Evolutionary conservation across 805 yeast species (phyloP).

Genomic region (Cyberlindnera xylosilytica): DNA sequence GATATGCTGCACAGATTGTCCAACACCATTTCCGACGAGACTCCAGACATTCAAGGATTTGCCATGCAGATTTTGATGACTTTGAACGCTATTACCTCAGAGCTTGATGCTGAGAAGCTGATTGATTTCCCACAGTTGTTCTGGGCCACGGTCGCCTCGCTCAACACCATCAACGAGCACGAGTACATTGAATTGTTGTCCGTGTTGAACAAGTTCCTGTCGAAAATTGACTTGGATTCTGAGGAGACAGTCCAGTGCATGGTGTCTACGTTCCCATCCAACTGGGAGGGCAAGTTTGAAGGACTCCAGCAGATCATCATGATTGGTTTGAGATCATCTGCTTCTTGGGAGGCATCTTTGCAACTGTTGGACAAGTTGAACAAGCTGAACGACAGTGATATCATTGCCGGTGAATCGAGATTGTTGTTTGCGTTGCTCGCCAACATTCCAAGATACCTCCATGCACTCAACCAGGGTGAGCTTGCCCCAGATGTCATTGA

Average conservation of each 20-base stretch:
- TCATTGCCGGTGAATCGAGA: conserved; percentile 71
- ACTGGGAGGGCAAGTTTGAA: conserved; percentile 93
- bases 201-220: conserved; percentile 74
- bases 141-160: conserved; percentile 92
- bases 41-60: conserved; percentile 90
- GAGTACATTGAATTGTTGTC: conserved; percentile 89
- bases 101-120: conserved; percentile 70
- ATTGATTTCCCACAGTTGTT: conserved; percentile 89
- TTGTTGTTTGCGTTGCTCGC: conserved; percentile 70
- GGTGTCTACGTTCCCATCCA: conserved; percentile 84
- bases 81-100: conserved; percentile 86
- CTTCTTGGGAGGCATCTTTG: conserved; percentile 74
- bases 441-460: conserved; percentile 79
- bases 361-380: conserved; percentile 71
- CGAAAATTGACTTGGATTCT: conserved; percentile 82
- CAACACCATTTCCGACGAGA: conserved; percentile 87
- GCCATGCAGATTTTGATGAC: conserved; percentile 98
- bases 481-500: conserved; percentile 47
- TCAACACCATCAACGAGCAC: conserved; percentile 86
- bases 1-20: conserved; percentile 93
- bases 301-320: conserved; percentile 79
- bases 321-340: conserved; percentile 80
- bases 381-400: conserved; percentile 62
- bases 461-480: conserved; percentile 63
- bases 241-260: conserved; percentile 82